Evolutionary conservation across 345 rosid species (phyloP).

Genomic region (Fremontodendron californicum): DNA sequence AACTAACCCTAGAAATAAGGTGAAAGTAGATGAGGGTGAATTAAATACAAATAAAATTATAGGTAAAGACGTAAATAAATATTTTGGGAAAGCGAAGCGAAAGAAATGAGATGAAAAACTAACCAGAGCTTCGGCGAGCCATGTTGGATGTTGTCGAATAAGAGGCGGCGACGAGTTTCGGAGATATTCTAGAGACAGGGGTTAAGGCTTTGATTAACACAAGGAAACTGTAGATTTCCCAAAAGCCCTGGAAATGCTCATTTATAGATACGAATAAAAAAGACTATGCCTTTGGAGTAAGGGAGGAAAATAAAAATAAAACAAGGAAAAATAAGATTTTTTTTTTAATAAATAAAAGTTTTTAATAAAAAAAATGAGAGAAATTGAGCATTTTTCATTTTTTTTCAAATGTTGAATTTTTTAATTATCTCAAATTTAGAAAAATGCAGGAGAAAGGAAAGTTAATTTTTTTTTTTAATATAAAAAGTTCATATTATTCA

Average conservation of each 20-base stretch:
- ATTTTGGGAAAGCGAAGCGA: too few species aligned
- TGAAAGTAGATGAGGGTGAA: neutral
- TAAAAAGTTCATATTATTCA: too few species aligned
- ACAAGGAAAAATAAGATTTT: too few species aligned
- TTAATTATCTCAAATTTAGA: too few species aligned
- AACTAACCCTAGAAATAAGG: neutral
- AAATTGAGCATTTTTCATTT: too few species aligned
- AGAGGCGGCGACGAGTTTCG: neutral
- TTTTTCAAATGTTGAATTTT: too few species aligned
- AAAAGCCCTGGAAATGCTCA: neutral
- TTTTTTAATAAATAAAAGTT: too few species aligned
- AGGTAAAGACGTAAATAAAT: neutral
- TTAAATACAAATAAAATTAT: neutral
- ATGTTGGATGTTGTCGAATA: conserved; percentile 14
- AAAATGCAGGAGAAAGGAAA: too few species aligned
- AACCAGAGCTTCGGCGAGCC: conserved; percentile 71
- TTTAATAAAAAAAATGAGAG: too few species aligned
- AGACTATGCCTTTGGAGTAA: too few species aligned
- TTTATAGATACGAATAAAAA: neutral
- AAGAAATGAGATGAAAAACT: neutral
- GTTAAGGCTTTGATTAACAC: neutral
- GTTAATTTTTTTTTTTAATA: too few species aligned
- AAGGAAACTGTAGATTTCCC: neutral
- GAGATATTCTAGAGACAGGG: neutral
- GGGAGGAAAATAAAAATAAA: too few species aligned